These are phyloP conservation scores for Penicillium sp. DNA, from an alignment of 2,329 filamentous ascomycete species.

Conservation along the genomic window DNA sequence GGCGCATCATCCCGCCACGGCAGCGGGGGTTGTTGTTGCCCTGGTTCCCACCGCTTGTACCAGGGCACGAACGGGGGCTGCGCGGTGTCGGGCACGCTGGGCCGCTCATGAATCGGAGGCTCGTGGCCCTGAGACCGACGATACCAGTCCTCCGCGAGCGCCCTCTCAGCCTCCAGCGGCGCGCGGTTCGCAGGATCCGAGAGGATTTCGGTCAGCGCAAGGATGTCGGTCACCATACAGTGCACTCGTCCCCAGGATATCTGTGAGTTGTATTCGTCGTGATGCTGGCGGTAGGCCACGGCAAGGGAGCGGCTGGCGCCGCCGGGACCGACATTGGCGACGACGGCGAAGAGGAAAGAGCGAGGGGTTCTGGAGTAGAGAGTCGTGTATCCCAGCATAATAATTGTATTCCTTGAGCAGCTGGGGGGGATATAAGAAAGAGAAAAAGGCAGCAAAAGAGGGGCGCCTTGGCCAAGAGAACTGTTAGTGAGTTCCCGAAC, in stretches of 20 bases:
- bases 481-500: too few species aligned
- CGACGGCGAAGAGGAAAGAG: neutral
- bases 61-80: constrained; percentile 10
- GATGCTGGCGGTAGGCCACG: constrained; percentile 4
- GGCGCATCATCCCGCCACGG: constrained; percentile 9
- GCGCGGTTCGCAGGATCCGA: constrained; percentile 16
- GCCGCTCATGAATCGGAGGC: constrained; percentile 5
- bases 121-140: constrained; percentile 2
- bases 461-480: too few species aligned
- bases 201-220: constrained; percentile 11
- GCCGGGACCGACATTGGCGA: constrained; percentile 1
- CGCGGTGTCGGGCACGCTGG: constrained; percentile 9
- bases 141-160: constrained; percentile 16
- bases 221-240: constrained; percentile 12
- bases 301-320: neutral
- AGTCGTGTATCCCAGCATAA: neutral
- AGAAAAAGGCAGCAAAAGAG: too few species aligned
- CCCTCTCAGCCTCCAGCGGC: constrained; percentile 15
- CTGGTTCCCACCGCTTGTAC: too few species aligned
- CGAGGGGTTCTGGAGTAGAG: neutral
- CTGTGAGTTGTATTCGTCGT: neutral
- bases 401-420: too few species aligned
- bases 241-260: neutral
- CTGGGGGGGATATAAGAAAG: too few species aligned
- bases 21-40: constrained; percentile 9